Evolutionary conservation across 2,329 filamentous ascomycete species (phyloP).

Genomic region (Aureobasidium lini): DNA sequence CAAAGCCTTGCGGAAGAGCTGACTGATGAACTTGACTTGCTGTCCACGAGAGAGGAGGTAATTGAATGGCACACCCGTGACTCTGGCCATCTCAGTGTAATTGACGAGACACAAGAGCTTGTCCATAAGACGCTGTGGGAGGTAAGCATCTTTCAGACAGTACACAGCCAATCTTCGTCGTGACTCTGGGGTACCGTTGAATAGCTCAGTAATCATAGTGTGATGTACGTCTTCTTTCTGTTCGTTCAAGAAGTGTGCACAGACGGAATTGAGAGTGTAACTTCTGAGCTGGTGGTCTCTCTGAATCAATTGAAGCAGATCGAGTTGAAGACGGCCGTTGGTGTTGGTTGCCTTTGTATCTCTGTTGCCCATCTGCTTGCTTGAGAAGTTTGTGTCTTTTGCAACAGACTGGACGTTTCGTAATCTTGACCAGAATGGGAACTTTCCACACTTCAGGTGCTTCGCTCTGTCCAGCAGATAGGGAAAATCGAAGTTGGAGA

Average conservation of each 20-base stretch:
- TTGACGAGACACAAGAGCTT: constrained; percentile 98
- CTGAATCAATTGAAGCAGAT: constrained; percentile 90
- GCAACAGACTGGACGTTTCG: constrained; percentile 62
- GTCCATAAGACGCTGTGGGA: constrained; percentile 90
- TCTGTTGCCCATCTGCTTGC: constrained; percentile 96
- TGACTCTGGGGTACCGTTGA: constrained; percentile 92
- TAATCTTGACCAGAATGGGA: constrained; percentile 82
- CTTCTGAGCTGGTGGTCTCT: constrained; percentile 91
- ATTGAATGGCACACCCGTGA: constrained; percentile 97
- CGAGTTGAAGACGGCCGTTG: constrained; percentile 85
- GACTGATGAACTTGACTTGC: constrained; percentile 96
- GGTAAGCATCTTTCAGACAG: constrained; percentile 93
- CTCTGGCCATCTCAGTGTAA: constrained; percentile 98
- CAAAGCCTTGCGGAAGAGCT: constrained; percentile 88
- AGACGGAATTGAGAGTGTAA: constrained; percentile 96
- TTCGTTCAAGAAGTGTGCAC: constrained; percentile 86
- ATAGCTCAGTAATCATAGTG: constrained; percentile 98
- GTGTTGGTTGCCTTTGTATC: constrained; percentile 94
- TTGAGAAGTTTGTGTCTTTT: constrained; percentile 81
- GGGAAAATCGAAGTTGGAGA: constrained; percentile 96
- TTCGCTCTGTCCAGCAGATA: constrained; percentile 85
- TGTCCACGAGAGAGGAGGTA: constrained; percentile 86
- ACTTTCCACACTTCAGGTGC: constrained; percentile 69
- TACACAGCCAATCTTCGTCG: constrained; percentile 86
- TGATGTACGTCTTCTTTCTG: constrained; percentile 99